Base-by-base conservation (phyloP, 345 rosid genomes). In the Isatis tinctoria region DNA sequence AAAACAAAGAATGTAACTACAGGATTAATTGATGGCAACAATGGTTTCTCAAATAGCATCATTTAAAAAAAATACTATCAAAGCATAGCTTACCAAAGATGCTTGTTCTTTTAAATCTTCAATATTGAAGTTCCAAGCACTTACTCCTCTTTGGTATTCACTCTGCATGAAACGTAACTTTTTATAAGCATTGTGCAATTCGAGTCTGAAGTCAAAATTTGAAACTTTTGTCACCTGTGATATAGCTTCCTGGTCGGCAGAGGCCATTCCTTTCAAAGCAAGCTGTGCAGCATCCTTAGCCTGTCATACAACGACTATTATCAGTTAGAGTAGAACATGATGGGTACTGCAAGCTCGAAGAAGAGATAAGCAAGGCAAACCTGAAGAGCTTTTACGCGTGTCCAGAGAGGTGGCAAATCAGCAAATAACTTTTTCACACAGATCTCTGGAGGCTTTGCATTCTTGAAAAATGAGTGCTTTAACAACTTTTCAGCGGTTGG, bases 111-210 rank as follows among this genome's bases (percentile, higher is more conserved):
- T 96, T 73, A 96, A 81, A 87, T 96, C 98, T 67, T 87, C 97
- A 49, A 96, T 68, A 74, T 96, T 90, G 65, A 96, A 96, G 73
- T 96, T 89, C 99, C 99, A 96, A 69, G 99, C 97, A 80, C 99
- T 96, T 70, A 96, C 99, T 79, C 99, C 99, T 82, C 93, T 84
- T 67, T 96, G 88, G 83, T 92, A 96, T 81, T 96, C 99, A 66
- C 97, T 92, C 98, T 96, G 83, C 24, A 72, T 32, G 43, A 49
- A 57, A 65, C 32, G 18, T 11, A 70, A 30, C 10, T 5, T 39
- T 22, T 49, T 57, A 56, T 64, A 65, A 49, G 49, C 57, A 65
- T 28, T 58, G 17, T 40, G 69, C 57, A 72, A 65, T 32, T 30
- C 6, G 10, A 48, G 43, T 48, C 67, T 28, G 20, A 12, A 36